Conservation (phyloP, 78 protist species). For the Dictyostelium capitatum region DNA sequence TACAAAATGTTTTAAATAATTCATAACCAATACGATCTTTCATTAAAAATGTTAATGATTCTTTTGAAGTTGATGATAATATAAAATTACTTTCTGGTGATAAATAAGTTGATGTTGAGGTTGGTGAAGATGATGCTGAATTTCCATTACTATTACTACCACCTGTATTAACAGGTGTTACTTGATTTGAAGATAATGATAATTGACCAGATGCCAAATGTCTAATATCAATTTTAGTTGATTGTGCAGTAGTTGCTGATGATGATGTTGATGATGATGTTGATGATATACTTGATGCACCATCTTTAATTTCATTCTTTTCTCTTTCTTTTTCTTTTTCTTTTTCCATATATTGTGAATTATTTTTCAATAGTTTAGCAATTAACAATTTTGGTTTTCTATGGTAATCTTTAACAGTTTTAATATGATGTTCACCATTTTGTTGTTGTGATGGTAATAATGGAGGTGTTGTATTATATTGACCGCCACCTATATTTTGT, state of each 20-base stretch:
- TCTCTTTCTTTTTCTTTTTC: conserved; percentile 19
- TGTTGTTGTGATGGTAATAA: neutral
- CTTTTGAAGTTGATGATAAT: conserved; percentile 23
- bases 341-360: conserved; percentile 10
- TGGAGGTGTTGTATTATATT: neutral
- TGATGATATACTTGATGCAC: neutral
- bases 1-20: conserved; percentile 31
- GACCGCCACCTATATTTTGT: conserved; percentile 25
- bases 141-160: neutral
- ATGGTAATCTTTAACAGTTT: conserved; percentile 18
- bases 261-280: neutral
- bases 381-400: conserved; percentile 23
- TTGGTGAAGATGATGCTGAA: conserved; percentile 1
- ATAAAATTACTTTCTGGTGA: conserved; percentile 5
- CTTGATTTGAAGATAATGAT: neutral
- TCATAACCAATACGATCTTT: conserved; percentile 51
- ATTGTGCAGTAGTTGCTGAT: neutral
- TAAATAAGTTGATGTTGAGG: neutral
- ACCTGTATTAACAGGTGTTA: neutral
- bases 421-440: conserved; percentile 4
- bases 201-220: conserved; percentile 13
- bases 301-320: neutral
- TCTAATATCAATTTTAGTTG: neutral
- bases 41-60: conserved; percentile 21
- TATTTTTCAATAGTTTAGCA: conserved; percentile 28